Evolutionary conservation across 768 basidiomycete genomes (phyloP).

Genomic region (Termitomyces sp.): DNA sequence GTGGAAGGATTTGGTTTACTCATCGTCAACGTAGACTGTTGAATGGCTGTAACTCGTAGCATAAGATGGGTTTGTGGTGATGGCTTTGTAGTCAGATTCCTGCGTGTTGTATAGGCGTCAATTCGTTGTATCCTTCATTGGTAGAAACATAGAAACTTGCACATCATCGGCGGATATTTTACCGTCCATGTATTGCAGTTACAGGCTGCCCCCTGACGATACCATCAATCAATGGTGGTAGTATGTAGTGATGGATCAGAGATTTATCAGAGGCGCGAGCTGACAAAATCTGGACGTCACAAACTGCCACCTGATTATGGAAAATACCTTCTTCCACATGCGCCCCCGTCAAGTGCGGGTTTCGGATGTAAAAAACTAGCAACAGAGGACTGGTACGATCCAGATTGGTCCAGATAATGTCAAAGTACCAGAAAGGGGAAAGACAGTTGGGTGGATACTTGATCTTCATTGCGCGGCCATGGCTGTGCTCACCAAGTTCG

Average conservation of each 20-base stretch:
- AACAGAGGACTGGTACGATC: not conserved
- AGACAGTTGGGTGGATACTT: not conserved
- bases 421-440: not conserved
- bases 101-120: not conserved
- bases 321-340: not conserved
- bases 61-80: not conserved
- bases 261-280: not conserved
- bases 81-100: not conserved
- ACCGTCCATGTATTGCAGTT: not conserved
- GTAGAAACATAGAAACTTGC: not conserved
- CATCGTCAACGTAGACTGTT: conserved; percentile 31
- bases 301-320: not conserved
- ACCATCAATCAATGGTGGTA: conserved; percentile 4
- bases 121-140: not conserved
- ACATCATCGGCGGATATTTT: not conserved
- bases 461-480: not conserved
- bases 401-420: not conserved
- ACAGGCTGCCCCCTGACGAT: not conserved
- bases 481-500: not conserved
- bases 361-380: not conserved
- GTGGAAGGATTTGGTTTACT: not conserved
- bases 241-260: not conserved
- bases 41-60: conserved; percentile 35
- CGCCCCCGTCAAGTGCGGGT: not conserved
- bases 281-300: conserved; percentile 1